Base-by-base conservation (phyloP, 148 eudicot species). In the Mesembryanthemum crystallinum region DNA sequence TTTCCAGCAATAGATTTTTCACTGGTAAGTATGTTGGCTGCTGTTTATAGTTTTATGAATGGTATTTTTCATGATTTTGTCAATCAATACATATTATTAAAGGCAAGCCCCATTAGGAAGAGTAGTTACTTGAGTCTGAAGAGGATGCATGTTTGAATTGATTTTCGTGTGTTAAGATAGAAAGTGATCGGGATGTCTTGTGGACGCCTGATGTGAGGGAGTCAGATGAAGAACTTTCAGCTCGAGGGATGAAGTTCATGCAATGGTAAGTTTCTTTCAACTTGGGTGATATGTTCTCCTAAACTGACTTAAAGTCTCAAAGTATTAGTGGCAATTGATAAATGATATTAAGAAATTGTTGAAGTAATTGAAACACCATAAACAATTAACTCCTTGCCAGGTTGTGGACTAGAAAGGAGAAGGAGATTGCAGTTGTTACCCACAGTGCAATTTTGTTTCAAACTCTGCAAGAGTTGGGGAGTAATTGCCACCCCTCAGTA, bases 1-100 rank as follows among this genome's bases (percentile, higher is more conserved):
- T 92, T 88, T 79, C 97, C 97, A 64, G 89, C 90, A 32, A 80
- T 92, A 67, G 97, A 90, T 72, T 92, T 90, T 79, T 92, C 97
- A 35, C 71, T 83, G 91, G 97, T 79, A 87, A 88, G 89, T 64
- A 28, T 20, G 21, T 39, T 15, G 47, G 20, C 47, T 42, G 3
- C 18, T 8, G 32, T 68, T 63, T 73, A n/a, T 29, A 18, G 23
- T 18, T 58, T 3, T 21, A 8, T 9, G 14, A 37, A 33, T 49
- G 42, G 11, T 11, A 5, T 23, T 47, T n/a, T 49, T 49, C 57
- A 8, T 45, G 25, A 37, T 20, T 8, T 13, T 33, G 20, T 12
- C 32, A 23, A 17, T 65, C 3, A 8, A 35, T 37, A 64, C 67
- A n/a, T n/a, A 64, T 30, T 30, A 64, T 7, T 59, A 1, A 12